Evolutionary conservation across 2,329 filamentous ascomycete genomes (phyloP).

Genomic region (Ascomycota sp.): DNA sequence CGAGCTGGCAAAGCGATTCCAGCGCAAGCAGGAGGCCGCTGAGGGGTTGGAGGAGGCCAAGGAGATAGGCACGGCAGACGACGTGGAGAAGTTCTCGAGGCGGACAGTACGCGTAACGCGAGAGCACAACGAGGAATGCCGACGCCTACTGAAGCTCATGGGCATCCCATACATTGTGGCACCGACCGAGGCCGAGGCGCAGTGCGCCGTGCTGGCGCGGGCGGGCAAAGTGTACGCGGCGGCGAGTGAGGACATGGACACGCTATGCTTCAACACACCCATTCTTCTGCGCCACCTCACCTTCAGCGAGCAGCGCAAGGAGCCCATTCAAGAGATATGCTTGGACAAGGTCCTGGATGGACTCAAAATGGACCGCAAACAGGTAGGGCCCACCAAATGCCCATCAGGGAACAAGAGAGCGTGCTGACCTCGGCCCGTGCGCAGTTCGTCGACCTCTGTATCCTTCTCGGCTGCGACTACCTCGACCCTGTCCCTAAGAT

Average conservation of each 20-base stretch:
- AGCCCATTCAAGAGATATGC: conserved; percentile 89
- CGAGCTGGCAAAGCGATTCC: conserved; percentile 85
- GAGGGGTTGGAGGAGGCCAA: conserved; percentile 87
- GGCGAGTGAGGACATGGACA: conserved; percentile 97
- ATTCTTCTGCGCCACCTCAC: conserved; percentile 83
- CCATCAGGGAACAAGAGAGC: neutral
- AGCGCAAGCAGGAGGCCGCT: conserved; percentile 78
- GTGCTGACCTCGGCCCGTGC: neutral
- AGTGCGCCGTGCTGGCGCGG: conserved; percentile 73
- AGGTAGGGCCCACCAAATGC: conserved; percentile 27
- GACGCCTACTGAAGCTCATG: conserved; percentile 78
- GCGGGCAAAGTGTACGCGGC: conserved; percentile 93
- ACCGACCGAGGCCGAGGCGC: conserved; percentile 89
- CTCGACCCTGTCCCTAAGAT: conserved; percentile 90
- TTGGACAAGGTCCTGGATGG: conserved; percentile 71
- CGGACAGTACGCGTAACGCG: conserved; percentile 84
- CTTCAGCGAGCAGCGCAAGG: conserved; percentile 91
- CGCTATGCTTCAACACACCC: conserved; percentile 79
- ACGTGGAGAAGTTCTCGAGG: conserved; percentile 93
- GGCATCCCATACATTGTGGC: conserved; percentile 87
- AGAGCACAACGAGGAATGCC: conserved; percentile 91
- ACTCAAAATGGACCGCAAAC: conserved; percentile 64
- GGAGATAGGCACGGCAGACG: conserved; percentile 85
- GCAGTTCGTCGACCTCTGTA: conserved; percentile 92
- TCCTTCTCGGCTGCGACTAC: conserved; percentile 92